Evolutionary conservation across 75 land plant species (phyloP).

Genomic region (Selaginella moellendorffii): DNA sequence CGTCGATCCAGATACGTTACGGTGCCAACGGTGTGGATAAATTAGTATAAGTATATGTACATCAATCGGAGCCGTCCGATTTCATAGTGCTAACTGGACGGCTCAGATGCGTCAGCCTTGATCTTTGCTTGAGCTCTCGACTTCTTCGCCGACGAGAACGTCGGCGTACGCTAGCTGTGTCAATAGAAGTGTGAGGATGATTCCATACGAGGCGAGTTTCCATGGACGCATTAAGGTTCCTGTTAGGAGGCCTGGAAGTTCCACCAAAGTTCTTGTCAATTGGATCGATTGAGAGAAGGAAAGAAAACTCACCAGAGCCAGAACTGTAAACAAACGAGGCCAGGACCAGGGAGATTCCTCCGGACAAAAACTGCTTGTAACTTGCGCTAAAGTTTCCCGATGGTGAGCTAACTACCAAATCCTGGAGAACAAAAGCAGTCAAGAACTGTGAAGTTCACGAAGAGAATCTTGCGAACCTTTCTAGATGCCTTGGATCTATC

Average conservation of each 20-base stretch:
- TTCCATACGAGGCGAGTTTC: slow-evolving; percentile 31
- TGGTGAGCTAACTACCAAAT: slow-evolving; percentile 14
- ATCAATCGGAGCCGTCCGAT: too few relatives aligned
- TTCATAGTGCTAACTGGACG: too few relatives aligned
- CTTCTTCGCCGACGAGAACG: slow-evolving; percentile 23
- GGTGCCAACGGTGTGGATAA: too few relatives aligned
- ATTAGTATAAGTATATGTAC: too few relatives aligned
- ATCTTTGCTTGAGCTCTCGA: background rate
- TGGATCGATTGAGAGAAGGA: background rate
- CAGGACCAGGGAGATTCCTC: slow-evolving; percentile 38
- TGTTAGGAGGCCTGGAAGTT: slow-evolving; percentile 26
- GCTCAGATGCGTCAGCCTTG: background rate
- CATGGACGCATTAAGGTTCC: slow-evolving; percentile 32
- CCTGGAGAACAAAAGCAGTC: too few relatives aligned
- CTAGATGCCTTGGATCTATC: too few relatives aligned
- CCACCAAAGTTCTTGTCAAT: too few relatives aligned
- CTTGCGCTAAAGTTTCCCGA: slow-evolving; percentile 14
- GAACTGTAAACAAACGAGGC: slow-evolving; percentile 39
- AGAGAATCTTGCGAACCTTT: too few relatives aligned
- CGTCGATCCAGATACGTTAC: too few relatives aligned
- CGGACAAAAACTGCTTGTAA: slow-evolving; percentile 33
- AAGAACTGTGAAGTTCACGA: too few relatives aligned
- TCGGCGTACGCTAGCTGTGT: slow-evolving; percentile 37
- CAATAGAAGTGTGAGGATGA: slow-evolving; percentile 29
- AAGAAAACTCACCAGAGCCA: slow-evolving; percentile 35